Conservation (phyloP, 2,329 filamentous ascomycete species). For the Didymella arachidicola region DNA sequence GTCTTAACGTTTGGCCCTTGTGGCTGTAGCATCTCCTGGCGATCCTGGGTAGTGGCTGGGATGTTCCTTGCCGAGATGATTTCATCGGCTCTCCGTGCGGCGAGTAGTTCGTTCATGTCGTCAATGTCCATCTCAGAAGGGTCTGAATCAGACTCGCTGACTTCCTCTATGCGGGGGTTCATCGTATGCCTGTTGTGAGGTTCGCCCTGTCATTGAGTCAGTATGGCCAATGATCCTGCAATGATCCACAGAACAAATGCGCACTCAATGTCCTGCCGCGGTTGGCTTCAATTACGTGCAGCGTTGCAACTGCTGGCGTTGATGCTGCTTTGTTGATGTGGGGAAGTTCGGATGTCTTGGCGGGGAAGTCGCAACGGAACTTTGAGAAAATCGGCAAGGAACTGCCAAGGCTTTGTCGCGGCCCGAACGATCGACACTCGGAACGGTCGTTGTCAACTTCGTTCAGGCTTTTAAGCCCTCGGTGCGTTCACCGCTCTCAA, state of each 20-base stretch:
- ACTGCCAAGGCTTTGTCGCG: slow-evolving; percentile 10
- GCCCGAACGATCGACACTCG: slow-evolving; percentile 17
- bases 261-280: slow-evolving; percentile 6
- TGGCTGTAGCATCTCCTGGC: slow-evolving; percentile 46
- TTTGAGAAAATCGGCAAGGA: slow-evolving; percentile 7
- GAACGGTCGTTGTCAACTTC: slow-evolving; percentile 8
- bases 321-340: slow-evolving; percentile 21
- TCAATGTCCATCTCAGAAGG: slow-evolving; percentile 77
- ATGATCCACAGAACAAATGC: neutral
- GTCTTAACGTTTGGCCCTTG: slow-evolving; percentile 53
- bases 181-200: slow-evolving; percentile 29
- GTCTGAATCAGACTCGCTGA: slow-evolving; percentile 79
- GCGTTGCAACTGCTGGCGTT: slow-evolving; percentile 10
- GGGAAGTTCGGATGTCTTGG: slow-evolving; percentile 20
- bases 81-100: slow-evolving; percentile 52
- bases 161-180: slow-evolving; percentile 88
- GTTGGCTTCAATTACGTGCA: neutral
- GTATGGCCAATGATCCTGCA: neutral
- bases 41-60: slow-evolving; percentile 31
- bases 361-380: slow-evolving; percentile 21
- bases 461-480: neutral
- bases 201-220: slow-evolving; percentile 1
- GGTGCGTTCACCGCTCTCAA: slow-evolving; percentile 19
- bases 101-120: slow-evolving; percentile 73
- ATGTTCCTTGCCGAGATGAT: slow-evolving; percentile 51